Percentiles rank a stretch among this genome's conserved stretches.
These are phyloP conservation scores for Xylariales sp. DNA, from an alignment of 2,329 filamentous ascomycete genomes.

Conservation along the genomic window DNA sequence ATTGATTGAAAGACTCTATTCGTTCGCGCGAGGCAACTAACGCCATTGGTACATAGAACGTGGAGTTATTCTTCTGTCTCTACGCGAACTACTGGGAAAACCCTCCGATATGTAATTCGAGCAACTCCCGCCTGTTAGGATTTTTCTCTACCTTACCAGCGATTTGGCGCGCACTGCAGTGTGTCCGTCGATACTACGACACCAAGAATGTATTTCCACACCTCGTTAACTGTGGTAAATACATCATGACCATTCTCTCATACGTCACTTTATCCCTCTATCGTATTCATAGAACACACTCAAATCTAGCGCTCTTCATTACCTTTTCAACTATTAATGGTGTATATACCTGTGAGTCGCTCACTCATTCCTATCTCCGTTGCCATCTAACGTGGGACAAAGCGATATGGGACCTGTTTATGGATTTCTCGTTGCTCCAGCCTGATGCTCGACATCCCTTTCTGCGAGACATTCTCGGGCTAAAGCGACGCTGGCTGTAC, in stretches of 20 bases:
- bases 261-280: conserved; percentile 85
- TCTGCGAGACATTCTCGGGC: conserved; percentile 81
- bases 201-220: conserved; percentile 91
- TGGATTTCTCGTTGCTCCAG: conserved; percentile 96
- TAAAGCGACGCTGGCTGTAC: conserved; percentile 84
- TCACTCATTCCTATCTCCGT: background rate
- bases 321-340: conserved; percentile 84
- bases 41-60: conserved; percentile 68
- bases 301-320: conserved; percentile 78
- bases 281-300: conserved; percentile 72
- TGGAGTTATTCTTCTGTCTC: conserved; percentile 93
- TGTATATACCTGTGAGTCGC: conserved; percentile 77
- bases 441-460: conserved; percentile 73
- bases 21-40: background rate
- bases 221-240: conserved; percentile 92
- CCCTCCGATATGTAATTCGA: conserved; percentile 84
- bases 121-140: conserved; percentile 82
- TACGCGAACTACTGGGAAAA: conserved; percentile 83
- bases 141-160: conserved; percentile 87
- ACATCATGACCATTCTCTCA: conserved; percentile 83
- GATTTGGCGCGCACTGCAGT: conserved; percentile 92
- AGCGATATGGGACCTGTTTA: conserved; percentile 92
- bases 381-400: background rate
- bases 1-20: background rate
- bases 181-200: conserved; percentile 87